phyloP scores from a whole-genome alignment of 352 stramenopile genomes.

The Globisporangium ultimum region DNA sequence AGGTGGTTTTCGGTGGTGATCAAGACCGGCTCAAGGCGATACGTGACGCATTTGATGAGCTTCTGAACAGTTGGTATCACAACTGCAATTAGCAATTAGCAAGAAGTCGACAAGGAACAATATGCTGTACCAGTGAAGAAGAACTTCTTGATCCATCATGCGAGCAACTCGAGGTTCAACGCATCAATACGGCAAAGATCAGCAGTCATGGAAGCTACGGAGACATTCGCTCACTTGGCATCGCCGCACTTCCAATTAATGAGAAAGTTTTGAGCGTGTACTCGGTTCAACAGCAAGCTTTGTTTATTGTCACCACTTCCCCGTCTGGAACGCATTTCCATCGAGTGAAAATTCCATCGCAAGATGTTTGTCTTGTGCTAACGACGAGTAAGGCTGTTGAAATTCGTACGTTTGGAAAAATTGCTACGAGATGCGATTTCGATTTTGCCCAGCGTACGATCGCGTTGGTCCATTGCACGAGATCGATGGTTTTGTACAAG shows the following conservation, averaged over 20 bases:
- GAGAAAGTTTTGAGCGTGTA: not conserved
- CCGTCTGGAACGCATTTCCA: not conserved
- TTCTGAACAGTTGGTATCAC: not conserved
- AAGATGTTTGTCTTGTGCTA: not conserved
- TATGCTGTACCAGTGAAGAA: not conserved
- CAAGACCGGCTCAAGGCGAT: not conserved
- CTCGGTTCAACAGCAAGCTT: slow-evolving; percentile 3
- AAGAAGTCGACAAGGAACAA: not conserved
- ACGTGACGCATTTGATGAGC: not conserved
- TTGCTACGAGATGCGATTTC: not conserved
- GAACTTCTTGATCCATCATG: not conserved
- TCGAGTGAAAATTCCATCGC: not conserved
- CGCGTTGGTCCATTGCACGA: not conserved
- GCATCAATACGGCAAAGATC: not conserved
- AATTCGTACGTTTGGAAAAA: slow-evolving; percentile 1
- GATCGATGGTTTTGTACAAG: slow-evolving; percentile 7
- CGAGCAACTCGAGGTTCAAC: not conserved
- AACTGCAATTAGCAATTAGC: not conserved
- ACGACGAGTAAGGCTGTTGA: not conserved
- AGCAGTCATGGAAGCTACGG: not conserved
- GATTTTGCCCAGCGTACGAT: slow-evolving; percentile 1
- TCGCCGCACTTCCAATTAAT: not conserved
- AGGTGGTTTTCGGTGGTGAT: not conserved
- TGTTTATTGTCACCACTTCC: not conserved
- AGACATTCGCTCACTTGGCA: not conserved